Conservation (phyloP, 371 early-diverging fungal species). For the Zopfochytrium polystomum region DNA sequence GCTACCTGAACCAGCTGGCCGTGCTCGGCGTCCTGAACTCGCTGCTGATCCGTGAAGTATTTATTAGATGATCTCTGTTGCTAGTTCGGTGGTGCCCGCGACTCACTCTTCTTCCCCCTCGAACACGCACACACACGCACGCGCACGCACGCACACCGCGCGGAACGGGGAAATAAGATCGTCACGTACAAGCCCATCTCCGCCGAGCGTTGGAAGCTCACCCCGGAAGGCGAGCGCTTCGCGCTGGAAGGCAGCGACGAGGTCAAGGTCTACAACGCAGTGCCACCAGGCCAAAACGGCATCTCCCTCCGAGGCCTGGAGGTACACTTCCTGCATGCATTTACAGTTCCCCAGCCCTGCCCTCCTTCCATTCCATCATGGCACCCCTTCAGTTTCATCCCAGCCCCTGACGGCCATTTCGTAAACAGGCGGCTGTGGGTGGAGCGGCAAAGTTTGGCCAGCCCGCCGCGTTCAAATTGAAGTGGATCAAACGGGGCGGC, state of each 20-base stretch:
- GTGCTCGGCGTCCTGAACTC: constrained; percentile 83
- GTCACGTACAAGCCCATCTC: constrained; percentile 80
- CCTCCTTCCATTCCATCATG: too few species aligned
- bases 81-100: too few species aligned
- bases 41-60: constrained; percentile 82
- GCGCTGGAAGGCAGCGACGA: constrained; percentile 89
- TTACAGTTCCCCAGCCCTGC: too few species aligned
- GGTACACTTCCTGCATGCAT: too few species aligned
- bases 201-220: constrained; percentile 74
- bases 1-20: constrained; percentile 61
- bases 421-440: constrained; percentile 70
- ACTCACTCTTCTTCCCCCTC: too few species aligned
- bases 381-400: too few species aligned
- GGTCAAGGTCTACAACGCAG: constrained; percentile 84
- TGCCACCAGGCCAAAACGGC: constrained; percentile 78
- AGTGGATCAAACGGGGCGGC: constrained; percentile 89
- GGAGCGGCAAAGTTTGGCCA: constrained; percentile 80
- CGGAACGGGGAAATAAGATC: too few species aligned
- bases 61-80: too few species aligned
- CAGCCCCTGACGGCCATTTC: too few species aligned
- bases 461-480: constrained; percentile 93
- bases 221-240: constrained; percentile 82
- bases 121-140: too few species aligned
- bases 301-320: constrained; percentile 76
- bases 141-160: too few species aligned